Percentiles rank a stretch among this genome's conserved stretches.
Conservation (phyloP, 1,284 basidiomycete species). For the Rhodotorula sp. region DNA sequence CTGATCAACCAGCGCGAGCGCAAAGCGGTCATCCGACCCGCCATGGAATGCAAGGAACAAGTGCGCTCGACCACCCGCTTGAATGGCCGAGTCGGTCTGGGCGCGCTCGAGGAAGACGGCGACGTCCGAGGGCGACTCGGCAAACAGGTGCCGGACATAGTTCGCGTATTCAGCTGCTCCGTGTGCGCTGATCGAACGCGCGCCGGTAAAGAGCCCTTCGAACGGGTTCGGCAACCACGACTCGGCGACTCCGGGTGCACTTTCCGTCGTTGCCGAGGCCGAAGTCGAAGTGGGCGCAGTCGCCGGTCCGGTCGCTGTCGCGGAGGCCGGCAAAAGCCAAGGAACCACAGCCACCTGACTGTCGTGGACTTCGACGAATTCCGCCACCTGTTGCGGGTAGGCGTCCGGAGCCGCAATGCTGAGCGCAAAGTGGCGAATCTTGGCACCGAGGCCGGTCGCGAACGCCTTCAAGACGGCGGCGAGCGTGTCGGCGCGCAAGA, state of each 20-base stretch:
- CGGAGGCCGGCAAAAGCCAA: slow-evolving; percentile 58
- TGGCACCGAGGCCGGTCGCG: slow-evolving; percentile 68
- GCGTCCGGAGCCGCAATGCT: slow-evolving; percentile 69
- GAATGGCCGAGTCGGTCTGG: not conserved
- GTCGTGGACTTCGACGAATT: slow-evolving; percentile 60
- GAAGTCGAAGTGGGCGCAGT: not conserved
- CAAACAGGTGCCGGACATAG: slow-evolving; percentile 76
- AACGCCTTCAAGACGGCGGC: slow-evolving; percentile 78
- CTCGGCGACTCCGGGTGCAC: slow-evolving; percentile 38
- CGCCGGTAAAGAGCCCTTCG: slow-evolving; percentile 61
- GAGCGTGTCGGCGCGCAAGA: slow-evolving; percentile 72
- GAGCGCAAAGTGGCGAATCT: slow-evolving; percentile 60
- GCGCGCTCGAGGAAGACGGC: slow-evolving; percentile 64
- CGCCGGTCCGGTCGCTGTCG: slow-evolving; percentile 4
- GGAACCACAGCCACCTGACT: slow-evolving; percentile 78
- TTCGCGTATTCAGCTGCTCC: slow-evolving; percentile 52
- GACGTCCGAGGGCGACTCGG: slow-evolving; percentile 56
- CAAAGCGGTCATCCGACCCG: slow-evolving; percentile 84
- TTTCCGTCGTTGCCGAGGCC: slow-evolving; percentile 11
- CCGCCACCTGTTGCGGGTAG: slow-evolving; percentile 65
- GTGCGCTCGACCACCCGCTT: slow-evolving; percentile 53
- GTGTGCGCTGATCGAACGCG: slow-evolving; percentile 26
- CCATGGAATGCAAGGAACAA: slow-evolving; percentile 87
- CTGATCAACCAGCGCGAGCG: slow-evolving; percentile 73
- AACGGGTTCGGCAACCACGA: slow-evolving; percentile 54